These are phyloP conservation scores for Neurospora sp. DNA, from an alignment of 495 filamentous ascomycete genomes.

Conservation along the genomic window DNA sequence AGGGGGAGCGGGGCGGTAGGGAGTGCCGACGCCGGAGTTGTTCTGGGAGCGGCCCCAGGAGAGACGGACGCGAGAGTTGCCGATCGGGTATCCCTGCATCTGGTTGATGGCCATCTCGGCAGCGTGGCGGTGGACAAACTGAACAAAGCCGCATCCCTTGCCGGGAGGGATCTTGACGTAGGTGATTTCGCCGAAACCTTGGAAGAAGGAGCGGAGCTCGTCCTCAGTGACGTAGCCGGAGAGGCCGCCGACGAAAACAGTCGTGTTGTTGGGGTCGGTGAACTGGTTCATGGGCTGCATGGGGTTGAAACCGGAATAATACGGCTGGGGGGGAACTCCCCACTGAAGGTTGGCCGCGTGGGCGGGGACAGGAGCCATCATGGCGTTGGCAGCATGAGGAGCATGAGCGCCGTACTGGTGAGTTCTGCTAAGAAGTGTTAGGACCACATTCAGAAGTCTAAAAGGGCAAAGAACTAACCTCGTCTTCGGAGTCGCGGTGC, in stretches of 20 bases:
- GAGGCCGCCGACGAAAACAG: slow-evolving; percentile 94
- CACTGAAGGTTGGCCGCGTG: slow-evolving; percentile 28
- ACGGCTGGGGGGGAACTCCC: slow-evolving; percentile 24
- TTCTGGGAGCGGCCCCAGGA: slow-evolving; percentile 98
- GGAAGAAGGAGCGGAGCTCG: slow-evolving; percentile 98
- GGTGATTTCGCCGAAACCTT: slow-evolving; percentile 98
- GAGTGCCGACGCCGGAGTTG: slow-evolving; percentile 97
- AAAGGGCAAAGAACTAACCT: slow-evolving; percentile 21
- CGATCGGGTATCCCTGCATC: slow-evolving; percentile 99
- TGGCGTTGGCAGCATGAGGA: slow-evolving; percentile 20
- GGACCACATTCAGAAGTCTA: background rate
- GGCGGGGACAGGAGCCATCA: slow-evolving; percentile 27
- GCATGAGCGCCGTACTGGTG: slow-evolving; percentile 28
- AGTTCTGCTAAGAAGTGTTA: slow-evolving; percentile 15
- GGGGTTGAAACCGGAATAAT: slow-evolving; percentile 31
- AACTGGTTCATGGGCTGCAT: slow-evolving; percentile 98
- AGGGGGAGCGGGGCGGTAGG: slow-evolving; percentile 90
- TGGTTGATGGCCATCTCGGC: slow-evolving; percentile 99
- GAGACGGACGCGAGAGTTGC: slow-evolving; percentile 93
- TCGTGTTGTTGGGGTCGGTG: slow-evolving; percentile 99
- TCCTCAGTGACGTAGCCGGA: slow-evolving; percentile 99
- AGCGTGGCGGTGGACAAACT: slow-evolving; percentile 97
- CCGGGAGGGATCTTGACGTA: slow-evolving; percentile 99
- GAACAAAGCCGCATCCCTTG: slow-evolving; percentile 98
- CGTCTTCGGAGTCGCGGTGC: slow-evolving; percentile 92